Conservation (phyloP, 2,329 filamentous ascomycete species). For the Fusarium pininemorale region DNA sequence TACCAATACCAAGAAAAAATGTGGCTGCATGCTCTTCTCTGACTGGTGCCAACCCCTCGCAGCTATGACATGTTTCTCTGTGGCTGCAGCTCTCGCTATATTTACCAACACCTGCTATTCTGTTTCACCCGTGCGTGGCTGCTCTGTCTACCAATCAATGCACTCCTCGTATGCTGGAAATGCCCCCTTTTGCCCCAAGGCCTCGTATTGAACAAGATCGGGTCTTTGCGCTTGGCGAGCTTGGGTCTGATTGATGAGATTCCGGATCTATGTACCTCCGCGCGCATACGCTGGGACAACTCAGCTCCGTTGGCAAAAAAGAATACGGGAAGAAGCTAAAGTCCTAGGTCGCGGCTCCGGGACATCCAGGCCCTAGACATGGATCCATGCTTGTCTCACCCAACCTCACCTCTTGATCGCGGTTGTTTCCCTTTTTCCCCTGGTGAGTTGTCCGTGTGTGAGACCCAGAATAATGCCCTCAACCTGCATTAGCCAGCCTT, state of each 20-base stretch:
- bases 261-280: slow-evolving; percentile 11
- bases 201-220: slow-evolving; percentile 16
- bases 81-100: slow-evolving; percentile 25
- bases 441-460: background rate
- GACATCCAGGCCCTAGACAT: background rate
- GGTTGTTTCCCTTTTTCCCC: background rate
- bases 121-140: slow-evolving; percentile 28
- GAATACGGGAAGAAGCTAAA: background rate
- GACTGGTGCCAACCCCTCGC: slow-evolving; percentile 21
- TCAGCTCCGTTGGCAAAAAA: background rate
- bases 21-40: slow-evolving; percentile 24
- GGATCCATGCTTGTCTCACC: slow-evolving; percentile 18
- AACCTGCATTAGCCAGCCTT: slow-evolving; percentile 36
- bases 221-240: background rate
- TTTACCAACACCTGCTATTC: background rate
- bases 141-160: slow-evolving; percentile 23
- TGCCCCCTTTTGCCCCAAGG: background rate
- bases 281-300: background rate
- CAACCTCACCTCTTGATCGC: background rate
- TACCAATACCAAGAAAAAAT: background rate
- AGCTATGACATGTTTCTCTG: background rate
- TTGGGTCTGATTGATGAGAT: background rate
- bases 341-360: background rate
- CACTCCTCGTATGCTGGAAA: slow-evolving; percentile 17
- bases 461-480: background rate